phyloP scores from a whole-genome alignment of 176 grass and related monocot species.

The Carex myosuroides region DNA sequence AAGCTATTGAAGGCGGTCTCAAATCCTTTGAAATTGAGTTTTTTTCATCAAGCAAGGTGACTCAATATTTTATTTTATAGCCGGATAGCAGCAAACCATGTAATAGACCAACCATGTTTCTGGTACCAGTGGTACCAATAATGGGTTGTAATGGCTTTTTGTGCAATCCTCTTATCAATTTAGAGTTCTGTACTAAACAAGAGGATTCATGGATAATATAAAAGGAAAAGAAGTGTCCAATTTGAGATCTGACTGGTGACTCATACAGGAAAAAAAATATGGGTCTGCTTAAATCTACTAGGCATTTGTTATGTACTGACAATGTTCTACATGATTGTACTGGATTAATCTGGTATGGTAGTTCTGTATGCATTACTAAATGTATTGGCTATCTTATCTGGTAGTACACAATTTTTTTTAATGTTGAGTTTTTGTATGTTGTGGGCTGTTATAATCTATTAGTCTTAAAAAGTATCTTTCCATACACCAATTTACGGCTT shows the following conservation, averaged over 20 bases:
- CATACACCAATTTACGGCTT: not conserved
- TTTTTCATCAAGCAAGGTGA: slow-evolving; percentile 57
- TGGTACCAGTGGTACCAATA: not conserved
- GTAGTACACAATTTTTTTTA: not conserved
- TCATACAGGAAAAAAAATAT: too few relatives aligned
- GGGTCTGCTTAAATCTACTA: not conserved
- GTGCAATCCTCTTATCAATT: not conserved
- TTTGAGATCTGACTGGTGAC: too few relatives aligned
- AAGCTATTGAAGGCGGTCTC: slow-evolving; percentile 59
- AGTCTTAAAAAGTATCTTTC: not conserved
- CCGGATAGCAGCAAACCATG: not conserved
- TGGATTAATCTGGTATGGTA: not conserved
- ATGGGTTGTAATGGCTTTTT: not conserved
- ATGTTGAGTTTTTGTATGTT: not conserved
- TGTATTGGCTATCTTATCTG: not conserved
- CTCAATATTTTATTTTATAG: not conserved
- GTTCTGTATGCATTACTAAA: not conserved
- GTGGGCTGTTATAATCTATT: not conserved
- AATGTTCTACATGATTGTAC: not conserved
- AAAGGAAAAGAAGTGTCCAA: too few relatives aligned
- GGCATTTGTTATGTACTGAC: not conserved
- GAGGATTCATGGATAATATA: not conserved
- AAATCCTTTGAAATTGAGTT: slow-evolving; percentile 84
- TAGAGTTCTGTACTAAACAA: not conserved
- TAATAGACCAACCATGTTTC: not conserved